A percentile compares a stretch with the other conserved stretches of the same genome.
Evolutionary conservation across 2,329 filamentous ascomycete genomes (phyloP).

Genomic region (Aspergillus hiratsukae): DNA sequence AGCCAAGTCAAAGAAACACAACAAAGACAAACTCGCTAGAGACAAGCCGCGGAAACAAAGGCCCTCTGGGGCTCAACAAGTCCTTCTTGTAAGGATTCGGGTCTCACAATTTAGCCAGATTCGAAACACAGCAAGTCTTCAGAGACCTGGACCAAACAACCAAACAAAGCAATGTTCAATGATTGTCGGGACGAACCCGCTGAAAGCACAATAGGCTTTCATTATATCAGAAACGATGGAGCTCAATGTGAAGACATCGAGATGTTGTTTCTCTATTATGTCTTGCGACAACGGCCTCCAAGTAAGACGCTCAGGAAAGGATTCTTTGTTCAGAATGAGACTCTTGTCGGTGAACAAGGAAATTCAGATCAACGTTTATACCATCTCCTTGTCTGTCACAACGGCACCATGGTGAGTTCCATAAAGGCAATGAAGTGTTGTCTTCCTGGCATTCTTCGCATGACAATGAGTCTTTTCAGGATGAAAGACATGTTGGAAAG

Average conservation of each 20-base stretch:
- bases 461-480: background rate
- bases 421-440: background rate
- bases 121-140: background rate
- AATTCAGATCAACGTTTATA: background rate
- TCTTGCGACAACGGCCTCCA: background rate
- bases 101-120: background rate
- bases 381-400: background rate
- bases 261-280: background rate
- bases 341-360: background rate
- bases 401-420: background rate
- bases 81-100: background rate
- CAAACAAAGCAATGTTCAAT: background rate
- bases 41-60: background rate
- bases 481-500: background rate
- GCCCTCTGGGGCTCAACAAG: background rate
- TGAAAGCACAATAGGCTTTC: background rate
- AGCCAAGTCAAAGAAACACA: background rate
- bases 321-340: background rate
- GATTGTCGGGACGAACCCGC: background rate
- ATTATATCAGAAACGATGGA: background rate
- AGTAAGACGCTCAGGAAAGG: too few relatives aligned
- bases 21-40: background rate
- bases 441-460: background rate
- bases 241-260: too few relatives aligned
- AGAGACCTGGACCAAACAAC: background rate